Evolutionary conservation across 441 rosid species (phyloP).

Genomic region (Macaranga tanarius): DNA sequence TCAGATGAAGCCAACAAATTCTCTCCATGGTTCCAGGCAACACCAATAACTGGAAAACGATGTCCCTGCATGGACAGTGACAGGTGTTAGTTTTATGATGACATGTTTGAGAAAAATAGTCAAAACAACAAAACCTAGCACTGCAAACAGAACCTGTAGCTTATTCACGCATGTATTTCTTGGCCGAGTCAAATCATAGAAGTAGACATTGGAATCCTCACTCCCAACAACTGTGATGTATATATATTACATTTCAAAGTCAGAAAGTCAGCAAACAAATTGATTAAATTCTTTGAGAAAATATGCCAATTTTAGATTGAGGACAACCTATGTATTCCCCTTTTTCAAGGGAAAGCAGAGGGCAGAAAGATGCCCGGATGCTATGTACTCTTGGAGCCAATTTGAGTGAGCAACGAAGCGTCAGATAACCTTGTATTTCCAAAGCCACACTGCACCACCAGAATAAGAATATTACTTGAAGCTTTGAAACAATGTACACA

Average conservation of each 20-base stretch:
- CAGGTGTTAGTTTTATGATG: conserved; percentile 7
- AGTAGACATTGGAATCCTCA: conserved; percentile 90
- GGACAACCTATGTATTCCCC: conserved; percentile 87
- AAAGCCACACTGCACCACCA: conserved; percentile 66
- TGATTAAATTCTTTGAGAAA: background rate
- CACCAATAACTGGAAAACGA: conserved; percentile 82
- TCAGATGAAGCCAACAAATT: conserved; percentile 92
- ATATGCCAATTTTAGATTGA: background rate
- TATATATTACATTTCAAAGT: conserved; percentile 4
- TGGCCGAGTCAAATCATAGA: conserved; percentile 87
- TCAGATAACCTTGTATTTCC: conserved; percentile 81
- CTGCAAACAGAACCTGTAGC: conserved; percentile 62
- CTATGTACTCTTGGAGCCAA: conserved; percentile 66
- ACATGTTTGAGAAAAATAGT: background rate
- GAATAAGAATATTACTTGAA: conserved; percentile 19
- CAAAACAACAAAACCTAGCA: background rate
- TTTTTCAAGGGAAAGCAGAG: conserved; percentile 81
- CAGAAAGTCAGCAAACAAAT: conserved; percentile 19
- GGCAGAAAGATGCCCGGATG: conserved; percentile 87
- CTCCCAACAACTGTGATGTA: conserved; percentile 70
- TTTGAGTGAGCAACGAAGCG: conserved; percentile 84
- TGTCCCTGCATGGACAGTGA: conserved; percentile 82
- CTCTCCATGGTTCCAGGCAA: conserved; percentile 97
- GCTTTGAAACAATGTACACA: conserved; percentile 1
- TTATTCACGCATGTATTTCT: conserved; percentile 89